phyloP scores from a whole-genome alignment of 495 filamentous ascomycete genomes.

The Penicillium lividum region DNA sequence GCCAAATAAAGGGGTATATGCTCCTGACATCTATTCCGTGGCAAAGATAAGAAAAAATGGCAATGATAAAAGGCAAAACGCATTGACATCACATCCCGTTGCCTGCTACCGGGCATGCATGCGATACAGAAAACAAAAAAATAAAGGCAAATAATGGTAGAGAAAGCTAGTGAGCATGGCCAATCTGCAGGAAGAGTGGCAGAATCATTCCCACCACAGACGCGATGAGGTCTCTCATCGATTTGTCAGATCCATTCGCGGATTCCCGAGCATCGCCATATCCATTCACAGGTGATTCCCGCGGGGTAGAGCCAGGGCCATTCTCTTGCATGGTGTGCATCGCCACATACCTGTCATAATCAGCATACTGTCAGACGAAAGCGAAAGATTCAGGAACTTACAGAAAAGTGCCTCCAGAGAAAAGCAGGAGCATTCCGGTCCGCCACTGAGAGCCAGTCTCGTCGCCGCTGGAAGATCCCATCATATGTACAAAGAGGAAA shows the following conservation, averaged over 20 bases:
- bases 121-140: background rate
- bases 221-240: slow-evolving; percentile 60
- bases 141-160: slow-evolving; percentile 9
- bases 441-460: slow-evolving; percentile 69
- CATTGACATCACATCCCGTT: background rate
- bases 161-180: slow-evolving; percentile 71
- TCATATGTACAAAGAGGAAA: slow-evolving; percentile 71
- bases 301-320: slow-evolving; percentile 47
- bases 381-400: slow-evolving; percentile 46
- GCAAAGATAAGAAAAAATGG: slow-evolving; percentile 11
- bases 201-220: slow-evolving; percentile 88
- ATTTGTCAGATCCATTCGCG: slow-evolving; percentile 41
- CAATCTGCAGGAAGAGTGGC: slow-evolving; percentile 85
- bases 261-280: slow-evolving; percentile 59
- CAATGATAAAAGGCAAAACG: background rate
- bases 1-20: slow-evolving; percentile 25
- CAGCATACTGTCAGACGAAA: slow-evolving; percentile 11
- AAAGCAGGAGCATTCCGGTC: slow-evolving; percentile 88
- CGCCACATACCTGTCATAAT: slow-evolving; percentile 76
- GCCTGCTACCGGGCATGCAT: background rate
- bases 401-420: slow-evolving; percentile 95
- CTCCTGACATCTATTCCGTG: slow-evolving; percentile 20
- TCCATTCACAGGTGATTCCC: slow-evolving; percentile 61
- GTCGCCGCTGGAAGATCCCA: slow-evolving; percentile 55
- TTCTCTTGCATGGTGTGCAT: slow-evolving; percentile 98